These are phyloP conservation scores for Zizania latifolia DNA, from an alignment of 176 grass and related monocot species.

Conservation along the genomic window DNA sequence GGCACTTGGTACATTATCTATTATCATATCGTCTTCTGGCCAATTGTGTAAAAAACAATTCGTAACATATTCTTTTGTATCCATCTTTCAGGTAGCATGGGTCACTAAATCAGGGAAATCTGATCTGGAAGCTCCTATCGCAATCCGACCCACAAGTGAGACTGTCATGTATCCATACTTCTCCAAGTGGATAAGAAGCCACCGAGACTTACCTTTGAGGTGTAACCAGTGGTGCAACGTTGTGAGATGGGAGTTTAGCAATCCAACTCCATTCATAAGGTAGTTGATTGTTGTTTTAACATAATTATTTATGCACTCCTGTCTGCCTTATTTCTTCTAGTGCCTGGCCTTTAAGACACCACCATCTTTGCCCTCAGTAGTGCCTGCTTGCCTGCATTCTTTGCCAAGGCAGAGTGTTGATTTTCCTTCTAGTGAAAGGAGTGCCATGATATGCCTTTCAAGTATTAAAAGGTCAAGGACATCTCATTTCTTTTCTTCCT, in stretches of 20 bases:
- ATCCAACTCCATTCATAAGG: slow-evolving; percentile 84
- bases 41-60: neutral
- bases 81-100: slow-evolving; percentile 53
- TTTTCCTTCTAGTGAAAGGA: neutral
- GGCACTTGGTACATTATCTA: neutral
- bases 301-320: neutral
- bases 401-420: neutral
- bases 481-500: neutral
- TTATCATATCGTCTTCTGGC: neutral
- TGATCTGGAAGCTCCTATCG: slow-evolving; percentile 76
- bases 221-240: slow-evolving; percentile 91
- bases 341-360: neutral
- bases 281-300: slow-evolving; percentile 28
- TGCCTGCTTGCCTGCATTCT: neutral
- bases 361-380: neutral
- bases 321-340: neutral
- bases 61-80: slow-evolving; percentile 8
- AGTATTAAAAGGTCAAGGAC: neutral
- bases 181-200: slow-evolving; percentile 93
- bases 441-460: neutral
- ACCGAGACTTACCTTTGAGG: slow-evolving; percentile 71
- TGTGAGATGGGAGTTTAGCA: slow-evolving; percentile 82
- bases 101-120: slow-evolving; percentile 77
- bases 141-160: slow-evolving; percentile 80
- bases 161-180: slow-evolving; percentile 95